Percentiles rank a stretch among this genome's conserved stretches.
These are phyloP conservation scores for Microcyclospora pomicola DNA, from an alignment of 2,329 filamentous ascomycete species.

Conservation along the genomic window DNA sequence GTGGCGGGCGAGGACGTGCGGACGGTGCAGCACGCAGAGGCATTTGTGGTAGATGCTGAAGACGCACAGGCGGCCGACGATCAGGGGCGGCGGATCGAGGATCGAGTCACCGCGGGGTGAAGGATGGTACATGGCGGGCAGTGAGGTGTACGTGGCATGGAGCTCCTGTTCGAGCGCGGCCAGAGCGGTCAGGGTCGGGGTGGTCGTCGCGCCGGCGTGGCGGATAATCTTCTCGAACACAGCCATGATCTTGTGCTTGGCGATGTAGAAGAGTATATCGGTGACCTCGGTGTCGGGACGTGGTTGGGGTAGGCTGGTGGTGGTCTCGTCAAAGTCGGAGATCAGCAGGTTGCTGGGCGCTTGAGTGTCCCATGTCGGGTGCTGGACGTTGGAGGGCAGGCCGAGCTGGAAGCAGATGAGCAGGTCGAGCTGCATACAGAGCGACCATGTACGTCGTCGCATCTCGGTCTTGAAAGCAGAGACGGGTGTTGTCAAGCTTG, in stretches of 20 bases:
- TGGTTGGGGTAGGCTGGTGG: conserved; percentile 21
- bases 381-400: conserved; percentile 31
- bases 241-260: conserved; percentile 18
- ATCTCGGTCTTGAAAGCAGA: conserved; percentile 28
- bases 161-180: conserved; percentile 20
- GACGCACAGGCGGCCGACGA: conserved; percentile 27
- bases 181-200: conserved; percentile 12
- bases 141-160: conserved; percentile 14
- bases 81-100: conserved; percentile 36
- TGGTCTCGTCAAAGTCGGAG: conserved; percentile 24
- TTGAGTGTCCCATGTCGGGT: conserved; percentile 26
- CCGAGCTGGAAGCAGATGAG: conserved; percentile 32
- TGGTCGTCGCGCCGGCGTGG: conserved; percentile 7
- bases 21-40: conserved; percentile 7
- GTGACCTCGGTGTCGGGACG: conserved; percentile 12
- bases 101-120: conserved; percentile 26
- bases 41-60: conserved; percentile 13
- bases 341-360: conserved; percentile 30
- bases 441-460: conserved; percentile 29
- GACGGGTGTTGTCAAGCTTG: conserved; percentile 1
- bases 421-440: conserved; percentile 28
- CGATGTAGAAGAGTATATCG: conserved; percentile 17
- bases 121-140: conserved; percentile 20
- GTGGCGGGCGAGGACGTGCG: conserved; percentile 3
- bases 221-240: conserved; percentile 23